phyloP scores from a whole-genome alignment of 352 stramenopile species.

The Pilasporangium apinafurcum region DNA sequence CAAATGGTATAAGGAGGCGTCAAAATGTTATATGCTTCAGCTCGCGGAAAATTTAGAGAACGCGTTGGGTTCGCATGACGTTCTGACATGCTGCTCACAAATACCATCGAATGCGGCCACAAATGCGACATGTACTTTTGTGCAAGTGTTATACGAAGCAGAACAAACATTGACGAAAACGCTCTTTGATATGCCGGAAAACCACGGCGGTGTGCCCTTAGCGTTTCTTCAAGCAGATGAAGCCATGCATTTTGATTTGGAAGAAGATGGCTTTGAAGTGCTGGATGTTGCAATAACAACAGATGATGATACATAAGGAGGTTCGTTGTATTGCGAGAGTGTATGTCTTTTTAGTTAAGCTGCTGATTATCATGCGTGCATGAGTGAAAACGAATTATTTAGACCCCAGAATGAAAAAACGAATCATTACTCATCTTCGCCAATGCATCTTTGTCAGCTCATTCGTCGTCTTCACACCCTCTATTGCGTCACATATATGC shows the following conservation, averaged over 20 bases:
- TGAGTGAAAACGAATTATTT: neutral
- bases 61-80: conserved; percentile 29
- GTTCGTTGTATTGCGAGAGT: no score
- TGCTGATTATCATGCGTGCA: no score
- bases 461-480: neutral
- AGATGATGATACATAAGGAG: neutral
- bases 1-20: conserved; percentile 59
- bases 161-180: conserved; percentile 34
- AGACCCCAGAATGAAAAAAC: neutral
- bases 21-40: conserved; percentile 64
- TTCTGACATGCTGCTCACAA: conserved; percentile 36
- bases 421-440: neutral
- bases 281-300: conserved; percentile 18
- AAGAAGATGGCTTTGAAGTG: conserved; percentile 81
- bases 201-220: conserved; percentile 64
- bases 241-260: conserved; percentile 66
- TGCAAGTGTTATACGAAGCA: conserved; percentile 41
- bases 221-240: conserved; percentile 69
- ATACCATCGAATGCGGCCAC: conserved; percentile 5
- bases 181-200: conserved; percentile 66
- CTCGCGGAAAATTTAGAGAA: conserved; percentile 46
- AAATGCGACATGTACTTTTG: conserved; percentile 30
- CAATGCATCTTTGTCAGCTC: conserved; percentile 2
- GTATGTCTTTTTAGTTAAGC: no score
- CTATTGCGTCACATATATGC: conserved; percentile 73